These are phyloP conservation scores for Amphibolis antarctica DNA, from an alignment of 106 monocot species.

Conservation along the genomic window DNA sequence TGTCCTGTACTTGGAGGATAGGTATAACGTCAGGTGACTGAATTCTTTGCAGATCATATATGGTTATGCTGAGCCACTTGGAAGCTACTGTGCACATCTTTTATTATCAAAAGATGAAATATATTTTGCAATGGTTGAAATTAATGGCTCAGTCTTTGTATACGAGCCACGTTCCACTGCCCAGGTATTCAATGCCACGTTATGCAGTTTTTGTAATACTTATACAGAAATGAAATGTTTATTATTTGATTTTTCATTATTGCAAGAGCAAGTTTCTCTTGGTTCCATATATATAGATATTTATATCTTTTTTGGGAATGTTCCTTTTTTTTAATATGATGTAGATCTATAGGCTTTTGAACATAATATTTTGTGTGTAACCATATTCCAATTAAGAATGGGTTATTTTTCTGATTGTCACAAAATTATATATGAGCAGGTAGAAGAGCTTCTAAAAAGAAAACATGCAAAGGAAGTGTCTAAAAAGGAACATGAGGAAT, in stretches of 20 bases:
- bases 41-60: constrained; percentile 60
- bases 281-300: no score
- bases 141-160: constrained; percentile 51
- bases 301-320: no score
- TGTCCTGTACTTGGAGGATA: not conserved
- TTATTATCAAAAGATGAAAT: constrained; percentile 82
- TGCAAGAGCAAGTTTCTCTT: not conserved
- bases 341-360: not conserved
- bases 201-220: not conserved
- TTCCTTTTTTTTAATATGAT: no score
- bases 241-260: not conserved
- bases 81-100: constrained; percentile 88
- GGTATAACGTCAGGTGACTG: not conserved
- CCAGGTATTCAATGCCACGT: constrained; percentile 37
- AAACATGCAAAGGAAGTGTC: constrained; percentile 48
- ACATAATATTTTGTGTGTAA: not conserved
- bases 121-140: constrained; percentile 61
- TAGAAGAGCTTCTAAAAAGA: constrained; percentile 64
- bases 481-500: constrained; percentile 74
- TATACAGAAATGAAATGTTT: not conserved
- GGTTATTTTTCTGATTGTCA: not conserved
- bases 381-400: not conserved
- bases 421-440: constrained; percentile 23
- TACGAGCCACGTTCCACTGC: constrained; percentile 65
- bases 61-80: constrained; percentile 58